phyloP scores from a whole-genome alignment of 306 rosid genomes.

The Inga leiocalycina region DNA sequence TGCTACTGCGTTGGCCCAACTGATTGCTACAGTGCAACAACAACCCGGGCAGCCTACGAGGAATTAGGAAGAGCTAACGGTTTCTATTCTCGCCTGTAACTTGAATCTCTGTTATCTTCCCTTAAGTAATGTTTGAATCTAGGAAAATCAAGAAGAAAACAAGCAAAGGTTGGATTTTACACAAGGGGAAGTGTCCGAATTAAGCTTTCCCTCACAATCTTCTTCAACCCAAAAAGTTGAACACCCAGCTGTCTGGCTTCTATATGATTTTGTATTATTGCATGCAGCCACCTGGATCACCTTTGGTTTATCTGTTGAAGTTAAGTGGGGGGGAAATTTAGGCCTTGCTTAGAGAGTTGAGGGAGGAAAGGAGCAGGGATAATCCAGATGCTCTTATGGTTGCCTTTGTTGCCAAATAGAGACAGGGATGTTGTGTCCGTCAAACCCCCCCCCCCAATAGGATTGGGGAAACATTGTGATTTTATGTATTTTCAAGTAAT shows the following conservation, averaged over 20 bases:
- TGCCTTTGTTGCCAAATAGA: constrained; percentile 5
- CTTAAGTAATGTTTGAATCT: neutral
- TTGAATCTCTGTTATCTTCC: constrained; percentile 7
- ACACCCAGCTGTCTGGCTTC: neutral
- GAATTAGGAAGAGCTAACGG: constrained; percentile 42
- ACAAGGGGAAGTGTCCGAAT: neutral
- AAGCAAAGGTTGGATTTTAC: neutral
- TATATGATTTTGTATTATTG: neutral
- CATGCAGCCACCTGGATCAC: constrained; percentile 16
- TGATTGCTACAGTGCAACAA: constrained; percentile 71
- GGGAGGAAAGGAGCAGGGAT: neutral
- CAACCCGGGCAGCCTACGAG: constrained; percentile 62
- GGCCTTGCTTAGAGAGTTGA: neutral
- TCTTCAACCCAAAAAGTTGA: neutral
- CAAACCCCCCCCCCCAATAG: neutral
- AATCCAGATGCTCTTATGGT: constrained; percentile 14
- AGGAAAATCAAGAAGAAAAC: neutral
- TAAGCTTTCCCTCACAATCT: neutral
- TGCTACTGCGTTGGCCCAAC: constrained; percentile 74
- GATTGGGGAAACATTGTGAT: constrained; percentile 10
- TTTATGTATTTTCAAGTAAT: neutral
- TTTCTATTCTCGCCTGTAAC: neutral
- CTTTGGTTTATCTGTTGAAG: constrained; percentile 10
- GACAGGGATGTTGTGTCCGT: neutral
- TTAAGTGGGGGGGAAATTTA: neutral